These are phyloP conservation scores for Paecilomyces formosus DNA, from an alignment of 2,329 filamentous ascomycete genomes.

Conservation along the genomic window DNA sequence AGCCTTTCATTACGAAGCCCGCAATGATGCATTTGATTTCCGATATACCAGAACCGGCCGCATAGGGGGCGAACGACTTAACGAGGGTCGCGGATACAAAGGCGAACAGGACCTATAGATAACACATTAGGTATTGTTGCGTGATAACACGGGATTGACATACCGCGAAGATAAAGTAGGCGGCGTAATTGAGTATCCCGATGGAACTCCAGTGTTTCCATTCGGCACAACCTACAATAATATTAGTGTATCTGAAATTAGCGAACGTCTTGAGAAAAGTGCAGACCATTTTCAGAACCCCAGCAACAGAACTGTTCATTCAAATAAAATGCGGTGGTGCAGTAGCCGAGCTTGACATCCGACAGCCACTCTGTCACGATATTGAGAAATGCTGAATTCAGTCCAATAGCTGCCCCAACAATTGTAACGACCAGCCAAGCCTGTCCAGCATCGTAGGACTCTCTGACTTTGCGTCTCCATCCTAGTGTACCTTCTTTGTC, in stretches of 20 bases:
- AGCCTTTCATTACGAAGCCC: conserved; percentile 98
- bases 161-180: conserved; percentile 83
- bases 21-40: conserved; percentile 99
- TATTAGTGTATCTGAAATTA: conserved; percentile 4
- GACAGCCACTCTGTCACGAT: conserved; percentile 96
- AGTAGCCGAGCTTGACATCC: conserved; percentile 94
- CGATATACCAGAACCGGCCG: conserved; percentile 91
- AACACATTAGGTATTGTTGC: background rate
- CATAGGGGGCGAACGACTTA: conserved; percentile 88
- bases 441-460: conserved; percentile 92
- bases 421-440: conserved; percentile 96
- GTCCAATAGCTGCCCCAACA: conserved; percentile 80
- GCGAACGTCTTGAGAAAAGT: background rate
- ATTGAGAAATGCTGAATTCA: conserved; percentile 89
- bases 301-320: conserved; percentile 98
- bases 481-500: conserved; percentile 60
- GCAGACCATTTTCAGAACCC: conserved; percentile 75
- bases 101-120: conserved; percentile 62
- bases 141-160: conserved; percentile 13
- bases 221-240: conserved; percentile 61
- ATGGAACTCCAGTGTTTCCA: conserved; percentile 87
- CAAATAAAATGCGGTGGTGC: conserved; percentile 89
- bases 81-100: conserved; percentile 77
- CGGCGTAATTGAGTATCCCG: conserved; percentile 69
- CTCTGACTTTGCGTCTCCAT: conserved; percentile 74